Evolutionary conservation across 306 rosid species (phyloP).

Genomic region (Acmispon strigosus): DNA sequence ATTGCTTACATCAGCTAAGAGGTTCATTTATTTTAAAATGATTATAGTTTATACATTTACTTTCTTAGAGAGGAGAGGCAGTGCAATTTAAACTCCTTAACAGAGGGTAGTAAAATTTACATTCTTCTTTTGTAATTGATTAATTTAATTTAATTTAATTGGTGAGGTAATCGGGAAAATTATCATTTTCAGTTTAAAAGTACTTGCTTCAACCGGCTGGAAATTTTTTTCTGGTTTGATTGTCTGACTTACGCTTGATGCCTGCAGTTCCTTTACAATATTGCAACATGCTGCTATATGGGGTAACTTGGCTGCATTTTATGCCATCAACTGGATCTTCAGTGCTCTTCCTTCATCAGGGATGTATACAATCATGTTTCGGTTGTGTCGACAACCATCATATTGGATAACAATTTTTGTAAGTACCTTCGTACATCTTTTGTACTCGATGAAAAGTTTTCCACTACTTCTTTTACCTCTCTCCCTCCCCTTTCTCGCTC

Average conservation of each 20-base stretch:
- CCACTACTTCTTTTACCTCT: background rate
- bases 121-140: background rate
- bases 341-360: constrained; percentile 93
- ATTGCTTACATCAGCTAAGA: background rate
- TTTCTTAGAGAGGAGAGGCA: background rate
- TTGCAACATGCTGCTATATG: constrained; percentile 89
- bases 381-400: constrained; percentile 77
- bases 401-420: constrained; percentile 85
- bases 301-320: constrained; percentile 88
- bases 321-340: constrained; percentile 78
- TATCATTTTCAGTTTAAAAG: background rate
- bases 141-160: background rate
- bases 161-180: background rate
- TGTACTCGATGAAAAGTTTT: background rate
- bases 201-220: background rate
- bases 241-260: constrained; percentile 28
- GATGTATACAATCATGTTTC: constrained; percentile 94
- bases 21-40: background rate
- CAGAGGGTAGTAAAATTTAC: background rate
- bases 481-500: background rate
- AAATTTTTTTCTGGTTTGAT: constrained; percentile 17
- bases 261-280: constrained; percentile 80
- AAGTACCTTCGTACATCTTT: constrained; percentile 32
- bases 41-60: background rate
- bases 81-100: background rate